A percentile compares a stretch with the other conserved stretches of the same genome.
phyloP scores from a whole-genome alignment of 768 basidiomycete species.

The Krasilnikovozyma curviuscula region DNA sequence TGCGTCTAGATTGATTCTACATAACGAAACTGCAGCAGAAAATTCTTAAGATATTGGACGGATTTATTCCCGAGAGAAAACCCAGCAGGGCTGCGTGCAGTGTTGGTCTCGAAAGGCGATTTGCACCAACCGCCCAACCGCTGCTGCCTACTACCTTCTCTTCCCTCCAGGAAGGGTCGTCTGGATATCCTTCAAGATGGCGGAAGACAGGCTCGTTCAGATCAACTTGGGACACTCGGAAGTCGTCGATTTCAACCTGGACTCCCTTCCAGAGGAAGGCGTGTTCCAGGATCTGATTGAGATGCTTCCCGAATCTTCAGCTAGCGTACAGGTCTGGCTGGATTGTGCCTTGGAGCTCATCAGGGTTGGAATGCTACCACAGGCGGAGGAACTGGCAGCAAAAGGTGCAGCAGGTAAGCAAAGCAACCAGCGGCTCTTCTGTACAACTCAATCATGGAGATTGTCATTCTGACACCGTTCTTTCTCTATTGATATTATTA shows the following conservation, averaged over 20 bases:
- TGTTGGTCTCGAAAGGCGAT: too few relatives aligned
- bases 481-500: too few relatives aligned
- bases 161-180: not conserved
- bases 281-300: slow-evolving; percentile 28
- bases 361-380: slow-evolving; percentile 47
- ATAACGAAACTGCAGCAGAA: too few relatives aligned
- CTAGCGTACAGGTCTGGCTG: slow-evolving; percentile 49
- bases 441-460: not conserved
- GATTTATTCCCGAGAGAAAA: too few relatives aligned
- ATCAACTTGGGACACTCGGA: too few relatives aligned
- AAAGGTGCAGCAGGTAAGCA: slow-evolving; percentile 32
- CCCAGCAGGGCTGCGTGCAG: too few relatives aligned
- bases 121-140: too few relatives aligned
- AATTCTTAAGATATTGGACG: too few relatives aligned
- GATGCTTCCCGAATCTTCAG: slow-evolving; percentile 32
- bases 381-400: slow-evolving; percentile 54
- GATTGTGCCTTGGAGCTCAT: slow-evolving; percentile 21
- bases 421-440: too few relatives aligned
- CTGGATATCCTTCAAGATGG: not conserved
- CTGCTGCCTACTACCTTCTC: not conserved
- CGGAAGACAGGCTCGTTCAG: not conserved
- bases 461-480: not conserved
- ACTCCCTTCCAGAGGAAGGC: slow-evolving; percentile 56
- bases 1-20: too few relatives aligned
- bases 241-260: slow-evolving; percentile 73